Base-by-base conservation (phyloP, 129 eudicot genomes). In the Artemisia argyi region DNA sequence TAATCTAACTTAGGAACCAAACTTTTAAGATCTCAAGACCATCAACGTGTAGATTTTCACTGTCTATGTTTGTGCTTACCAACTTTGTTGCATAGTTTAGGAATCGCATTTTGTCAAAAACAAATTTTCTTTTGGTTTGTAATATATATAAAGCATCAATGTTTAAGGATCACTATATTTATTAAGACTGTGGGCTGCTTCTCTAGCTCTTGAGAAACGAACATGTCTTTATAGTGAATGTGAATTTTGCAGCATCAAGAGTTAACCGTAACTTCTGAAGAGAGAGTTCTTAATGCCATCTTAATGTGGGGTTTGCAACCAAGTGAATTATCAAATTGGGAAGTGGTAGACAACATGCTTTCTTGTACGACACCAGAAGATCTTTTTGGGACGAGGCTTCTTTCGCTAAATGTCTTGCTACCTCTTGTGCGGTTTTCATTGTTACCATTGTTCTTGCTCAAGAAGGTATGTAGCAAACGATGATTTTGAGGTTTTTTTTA, bases 201-300 rank as follows among this genome's bases (percentile, higher is more conserved):
- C 72, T 82, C 79, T 65, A 58, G 75, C 65, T 55, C 74, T 57
- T 55, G 79, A 78, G 82, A 78, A 73, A 65, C 67, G 70, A 79
- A 61, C 77, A 68, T 79, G 83, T 88, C 80, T 65, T 71, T 75
- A 74, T 71, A 66, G 74, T 71, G 68, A 60, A 51, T 78, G 3
- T 74, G 62, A 69, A 39, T 85, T 74, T 84, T 90, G 89, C 99
- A 94, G 99, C 94, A 90, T 88, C 86, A 85, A 56, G 91, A 94
- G 57, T 83, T 94, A 89, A 90, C 97, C 12, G 97, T 94, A 65
- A 94, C 97, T 26, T 90, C 96, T 52, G 99, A 94, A 78, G 99
- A 94, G 71, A 81, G 94, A 73, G 91, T 88, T 75, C 83, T 94
- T 64, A 90, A 81, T 81, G 99, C 91, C 61, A 83, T 94, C 76